Evolutionary conservation across 306 rosid genomes (phyloP), one percentile per base, ranked within the genome.

Genomic region (Trifolium subterraneum): DNA sequence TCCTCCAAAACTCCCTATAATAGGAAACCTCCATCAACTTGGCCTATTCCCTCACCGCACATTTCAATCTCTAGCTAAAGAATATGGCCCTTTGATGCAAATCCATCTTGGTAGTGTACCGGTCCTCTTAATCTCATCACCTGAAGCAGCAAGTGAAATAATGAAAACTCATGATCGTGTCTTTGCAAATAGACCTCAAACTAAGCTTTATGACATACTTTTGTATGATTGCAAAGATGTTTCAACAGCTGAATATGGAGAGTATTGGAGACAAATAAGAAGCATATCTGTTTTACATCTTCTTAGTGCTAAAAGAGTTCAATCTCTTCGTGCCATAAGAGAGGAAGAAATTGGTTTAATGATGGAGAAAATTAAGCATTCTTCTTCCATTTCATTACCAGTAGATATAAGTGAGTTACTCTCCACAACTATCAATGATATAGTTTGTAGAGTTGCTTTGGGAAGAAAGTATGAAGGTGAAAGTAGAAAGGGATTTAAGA

Each of bases 11-110:
- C 50, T 85, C 14, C 93, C 91, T 0, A 10, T 89, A 38, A 47
- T 86, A 7, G 86, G 90, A 27, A 84, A 89, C 71, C 73, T 89
- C 20, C 88, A 82, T 44, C 89, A 83, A 64, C 41, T 86, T 4
- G 87, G 90, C 27, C 4, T 5, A 10, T 59, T 18, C 2, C 81
- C 91, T 70, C 84, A 86, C 39, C 86, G 64, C n/a, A 55, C 80
- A 0, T 86, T 88, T 42, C 69, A 14, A 50, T 15, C 67, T 18
- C 2, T 88, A 9, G 76, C 93, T 50, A 38, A 75, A 50, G 71
- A 58, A 20, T 70, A 88, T 42, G 92, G 90, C 35, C 79, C 83
- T 6, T 50, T 85, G 15, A 84, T 87, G 95, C 76, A 80, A 8
- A 84, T 89, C 55, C 89, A 66, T 67, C 72, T 87, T 0, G 89